Evolutionary conservation across 2,329 filamentous ascomycete genomes (phyloP), one percentile per base, ranked within the genome.

Genomic region (Aspergillus tamarii): DNA sequence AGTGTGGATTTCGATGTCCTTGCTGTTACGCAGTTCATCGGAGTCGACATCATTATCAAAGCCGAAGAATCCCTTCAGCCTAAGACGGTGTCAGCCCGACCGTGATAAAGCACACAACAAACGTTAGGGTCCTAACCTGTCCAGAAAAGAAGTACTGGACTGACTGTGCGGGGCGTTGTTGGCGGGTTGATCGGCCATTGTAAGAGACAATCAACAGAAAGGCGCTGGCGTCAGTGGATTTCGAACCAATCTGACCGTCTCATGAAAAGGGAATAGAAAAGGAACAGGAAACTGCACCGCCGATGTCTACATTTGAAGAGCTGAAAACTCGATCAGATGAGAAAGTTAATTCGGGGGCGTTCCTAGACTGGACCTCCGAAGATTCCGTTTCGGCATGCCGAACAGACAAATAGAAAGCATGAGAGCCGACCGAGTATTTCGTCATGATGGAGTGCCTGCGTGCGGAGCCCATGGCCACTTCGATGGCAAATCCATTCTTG

Each of bases 1-100:
- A 8, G 68, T 69, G 53, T 76, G 74, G 26, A 76, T 69, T 50
- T 76, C 74, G 11, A 73, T 43, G 9, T 75, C 67, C 21, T 55
- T 55, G 8, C 57, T 69, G 21, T 63, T 63, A 19, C 71, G 67
- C 26, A 73, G 36, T 21, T 70, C 68, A 54, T 73, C 52, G 32
- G 52, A 34, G 32, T 21, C n/a, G 32, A 55, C n/a, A 36, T 55
- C 14, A n/a, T 21, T 32, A n/a, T 28, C 50, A 30, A 53, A 53
- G 21, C 32, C 52, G 9, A 39, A 55, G n/a, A 55, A 23, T 12
- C 21, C 32, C 52, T 55, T 55, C n/a, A 39, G 32, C 23, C 52
- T 55, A 26, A 3, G 2, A 39, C 2, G 32, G 28, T 26, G 30
- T 54, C 10, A 54, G 52, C 21, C 16, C n/a, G 7, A 48, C n/a